Evolutionary conservation across 1,284 basidiomycete species (phyloP), one percentile per base, ranked within the genome.

Genomic region (Cutaneotrichosporon sp.): DNA sequence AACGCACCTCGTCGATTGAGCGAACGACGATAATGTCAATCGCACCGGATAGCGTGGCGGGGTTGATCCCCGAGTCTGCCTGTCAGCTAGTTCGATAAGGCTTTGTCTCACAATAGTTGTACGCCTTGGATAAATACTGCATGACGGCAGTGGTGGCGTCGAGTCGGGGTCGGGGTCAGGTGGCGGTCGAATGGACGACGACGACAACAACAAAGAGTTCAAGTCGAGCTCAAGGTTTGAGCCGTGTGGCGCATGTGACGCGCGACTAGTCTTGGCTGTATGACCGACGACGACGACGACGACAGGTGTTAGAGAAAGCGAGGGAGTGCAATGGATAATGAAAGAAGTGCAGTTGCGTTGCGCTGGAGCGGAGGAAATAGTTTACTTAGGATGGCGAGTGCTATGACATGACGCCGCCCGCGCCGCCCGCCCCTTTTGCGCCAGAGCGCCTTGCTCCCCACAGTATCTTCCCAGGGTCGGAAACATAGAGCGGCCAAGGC

Each of bases 21-120:
- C 86, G 84, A 48, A 97, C 84, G 63, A 96, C 92, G 67, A 97
- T 92, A 75, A 97, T 88, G 79, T 97, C 92, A 79, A 97, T 96
- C 43, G 92, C 92, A 46, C 92, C 93, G 5, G 91, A 93, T 54
- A 97, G 83, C 0, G 92, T 97, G 0, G 92, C 86, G 1, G 92
- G 90, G 69, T 97, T 97, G 61, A 93, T 88, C 41, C 74, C 74
- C 40, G 76, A 77, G 63, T 77, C 74, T 76, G 56, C 14, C 26
- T 30, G 33, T 49, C 12, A 60, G 55, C 34, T n/a, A 12, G 4
- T 15, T 0, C 13, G 2, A 13, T 17, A n/a, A 4, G 4, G n/a
- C 34, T 4, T 4, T 44, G 54, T n/a, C 65, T 59, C 41, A 73
- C 70, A 75, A 55, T 73, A 75, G 55, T 69, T 69, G 58, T 75